These are phyloP conservation scores for Macadamia integrifolia DNA, from an alignment of 164 flowering plant genomes.

Conservation along the genomic window DNA sequence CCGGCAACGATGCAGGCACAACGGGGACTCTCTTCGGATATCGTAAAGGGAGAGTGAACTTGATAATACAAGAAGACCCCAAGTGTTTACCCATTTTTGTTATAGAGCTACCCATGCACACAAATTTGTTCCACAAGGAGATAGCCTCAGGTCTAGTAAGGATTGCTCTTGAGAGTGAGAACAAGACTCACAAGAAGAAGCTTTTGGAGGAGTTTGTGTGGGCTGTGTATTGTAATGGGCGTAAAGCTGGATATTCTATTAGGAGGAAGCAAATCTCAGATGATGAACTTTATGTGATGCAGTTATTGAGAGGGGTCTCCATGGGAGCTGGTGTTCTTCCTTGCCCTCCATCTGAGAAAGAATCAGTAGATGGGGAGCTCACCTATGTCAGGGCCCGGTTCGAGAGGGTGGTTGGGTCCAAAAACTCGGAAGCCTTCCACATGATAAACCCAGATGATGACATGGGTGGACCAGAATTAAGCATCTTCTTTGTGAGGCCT, in stretches of 20 bases:
- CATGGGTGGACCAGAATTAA: no score
- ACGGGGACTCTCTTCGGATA: constrained; percentile 75
- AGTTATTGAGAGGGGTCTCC: constrained; percentile 64
- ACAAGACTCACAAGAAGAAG: constrained; percentile 52
- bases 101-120: constrained; percentile 65
- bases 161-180: constrained; percentile 77
- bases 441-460: no score
- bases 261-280: constrained; percentile 58
- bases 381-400: no score
- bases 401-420: no score
- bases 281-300: constrained; percentile 71
- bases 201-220: constrained; percentile 74
- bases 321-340: constrained; percentile 96
- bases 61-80: constrained; percentile 78
- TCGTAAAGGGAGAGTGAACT: constrained; percentile 52
- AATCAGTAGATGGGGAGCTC: constrained; percentile 5
- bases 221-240: constrained; percentile 81
- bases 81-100: constrained; percentile 55
- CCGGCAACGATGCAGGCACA: constrained; percentile 31
- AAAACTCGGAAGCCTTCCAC: no score
- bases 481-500: no score
- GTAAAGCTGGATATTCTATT: constrained; percentile 66
- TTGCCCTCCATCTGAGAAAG: constrained; percentile 25
- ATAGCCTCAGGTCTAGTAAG: constrained; percentile 64
- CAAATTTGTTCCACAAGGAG: constrained; percentile 56